These are phyloP conservation scores for Nakazawaea ambrosiae DNA, from an alignment of 805 yeast genomes.

Conservation along the genomic window DNA sequence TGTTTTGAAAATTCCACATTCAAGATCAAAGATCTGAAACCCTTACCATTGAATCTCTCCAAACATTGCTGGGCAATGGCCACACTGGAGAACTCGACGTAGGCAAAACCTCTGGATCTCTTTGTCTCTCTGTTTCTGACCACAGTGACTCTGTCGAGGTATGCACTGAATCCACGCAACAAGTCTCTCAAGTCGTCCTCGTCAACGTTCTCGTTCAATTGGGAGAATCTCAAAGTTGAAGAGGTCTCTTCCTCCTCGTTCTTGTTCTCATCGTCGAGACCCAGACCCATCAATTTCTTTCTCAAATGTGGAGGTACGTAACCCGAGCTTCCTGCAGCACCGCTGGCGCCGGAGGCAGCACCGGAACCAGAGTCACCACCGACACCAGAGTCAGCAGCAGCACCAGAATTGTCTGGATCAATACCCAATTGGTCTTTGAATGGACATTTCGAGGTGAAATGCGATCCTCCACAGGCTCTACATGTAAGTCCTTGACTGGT, in stretches of 20 bases:
- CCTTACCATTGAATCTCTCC: constrained; percentile 76
- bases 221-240: constrained; percentile 83
- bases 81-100: constrained; percentile 71
- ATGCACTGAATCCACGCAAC: constrained; percentile 57
- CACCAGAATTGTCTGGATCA: constrained; percentile 29
- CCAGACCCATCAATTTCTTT: constrained; percentile 28
- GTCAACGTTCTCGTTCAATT: constrained; percentile 77
- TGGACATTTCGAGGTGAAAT: constrained; percentile 93
- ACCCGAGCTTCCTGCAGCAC: constrained; percentile 25
- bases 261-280: constrained; percentile 22
- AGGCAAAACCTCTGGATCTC: constrained; percentile 92
- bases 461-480: constrained; percentile 92
- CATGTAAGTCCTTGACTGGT: constrained; percentile 46
- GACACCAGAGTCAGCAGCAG: constrained; percentile 25
- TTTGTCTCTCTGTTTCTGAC: constrained; percentile 92
- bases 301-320: constrained; percentile 64
- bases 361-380: constrained; percentile 16
- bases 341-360: constrained; percentile 14
- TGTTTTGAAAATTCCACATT: constrained; percentile 56
- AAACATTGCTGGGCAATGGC: constrained; percentile 70
- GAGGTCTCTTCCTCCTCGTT: constrained; percentile 67
- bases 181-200: constrained; percentile 79
- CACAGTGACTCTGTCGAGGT: constrained; percentile 68
- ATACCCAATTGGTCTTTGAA: constrained; percentile 79
- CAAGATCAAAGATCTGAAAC: constrained; percentile 84